Conservation (phyloP, 2,329 filamentous ascomycete species). For the Cladosporium sp. region DNA sequence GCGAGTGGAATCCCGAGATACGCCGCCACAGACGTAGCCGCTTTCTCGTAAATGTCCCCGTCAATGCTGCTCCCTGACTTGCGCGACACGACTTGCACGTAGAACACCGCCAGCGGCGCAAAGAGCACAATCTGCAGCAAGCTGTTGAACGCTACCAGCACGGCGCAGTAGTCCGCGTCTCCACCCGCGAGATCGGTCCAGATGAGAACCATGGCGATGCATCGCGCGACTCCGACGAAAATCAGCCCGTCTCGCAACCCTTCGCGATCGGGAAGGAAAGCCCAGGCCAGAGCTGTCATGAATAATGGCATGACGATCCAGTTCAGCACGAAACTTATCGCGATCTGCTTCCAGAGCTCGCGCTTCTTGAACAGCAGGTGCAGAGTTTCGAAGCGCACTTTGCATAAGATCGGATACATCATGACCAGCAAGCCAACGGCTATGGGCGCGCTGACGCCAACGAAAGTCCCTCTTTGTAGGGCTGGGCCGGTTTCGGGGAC, state of each 20-base stretch:
- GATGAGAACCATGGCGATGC: conserved; percentile 83
- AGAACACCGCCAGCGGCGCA: conserved; percentile 45
- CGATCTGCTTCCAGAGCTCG: conserved; percentile 72
- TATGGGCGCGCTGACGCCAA: conserved; percentile 64
- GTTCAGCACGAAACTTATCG: conserved; percentile 70
- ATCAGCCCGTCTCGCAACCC: conserved; percentile 60
- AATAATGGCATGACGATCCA: conserved; percentile 78
- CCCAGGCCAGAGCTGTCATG: conserved; percentile 72
- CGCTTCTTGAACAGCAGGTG: conserved; percentile 59
- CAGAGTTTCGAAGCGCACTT: conserved; percentile 72
- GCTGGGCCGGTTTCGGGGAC: conserved; percentile 57
- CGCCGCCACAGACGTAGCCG: conserved; percentile 75
- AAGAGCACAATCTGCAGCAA: conserved; percentile 46
- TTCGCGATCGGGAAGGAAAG: conserved; percentile 48
- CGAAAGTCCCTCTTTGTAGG: conserved; percentile 66
- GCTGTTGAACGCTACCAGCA: conserved; percentile 46
- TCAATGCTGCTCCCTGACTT: conserved; percentile 37
- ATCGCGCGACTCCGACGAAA: conserved; percentile 76
- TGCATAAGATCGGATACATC: conserved; percentile 93
- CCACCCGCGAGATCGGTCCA: conserved; percentile 76
- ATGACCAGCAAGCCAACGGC: conserved; percentile 78
- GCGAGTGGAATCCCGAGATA: conserved; percentile 79
- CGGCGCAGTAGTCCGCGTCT: conserved; percentile 74
- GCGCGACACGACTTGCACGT: conserved; percentile 58
- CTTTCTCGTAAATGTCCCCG: conserved; percentile 38